phyloP scores from a whole-genome alignment of 805 yeast species.

The Crinitomyces ghanaensis region DNA sequence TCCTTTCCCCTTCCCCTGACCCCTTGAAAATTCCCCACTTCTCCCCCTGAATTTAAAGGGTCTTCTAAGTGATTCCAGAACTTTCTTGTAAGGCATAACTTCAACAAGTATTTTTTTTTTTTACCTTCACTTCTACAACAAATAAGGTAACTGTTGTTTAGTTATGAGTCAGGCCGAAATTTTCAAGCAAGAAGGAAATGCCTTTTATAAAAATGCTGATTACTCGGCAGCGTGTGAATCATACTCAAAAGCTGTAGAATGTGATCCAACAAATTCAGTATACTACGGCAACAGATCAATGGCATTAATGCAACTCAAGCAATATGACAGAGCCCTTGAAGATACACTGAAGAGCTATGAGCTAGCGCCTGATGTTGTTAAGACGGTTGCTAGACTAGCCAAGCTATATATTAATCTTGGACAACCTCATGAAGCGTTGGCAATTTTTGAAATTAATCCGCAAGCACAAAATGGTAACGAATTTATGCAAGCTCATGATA shows the following conservation, averaged over 20 bases:
- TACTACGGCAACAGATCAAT: slow-evolving; percentile 30
- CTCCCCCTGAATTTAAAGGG: too few species aligned
- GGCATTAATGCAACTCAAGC: slow-evolving; percentile 27
- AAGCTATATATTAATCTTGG: slow-evolving; percentile 27
- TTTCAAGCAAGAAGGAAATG: slow-evolving; percentile 29
- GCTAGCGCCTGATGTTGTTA: slow-evolving; percentile 24
- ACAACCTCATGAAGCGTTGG: slow-evolving; percentile 25
- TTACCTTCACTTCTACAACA: too few species aligned
- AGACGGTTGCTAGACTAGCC: slow-evolving; percentile 27
- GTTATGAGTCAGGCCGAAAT: slow-evolving; percentile 15
- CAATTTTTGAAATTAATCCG: slow-evolving; percentile 16
- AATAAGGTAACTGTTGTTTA: too few species aligned
- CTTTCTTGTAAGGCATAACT: too few species aligned
- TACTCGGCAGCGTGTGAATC: slow-evolving; percentile 22
- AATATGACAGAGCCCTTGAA: slow-evolving; percentile 24
- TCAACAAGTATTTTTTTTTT: too few species aligned
- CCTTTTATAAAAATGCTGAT: slow-evolving; percentile 26
- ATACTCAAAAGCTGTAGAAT: slow-evolving; percentile 27
- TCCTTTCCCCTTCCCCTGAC: too few species aligned
- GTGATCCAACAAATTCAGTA: slow-evolving; percentile 27
- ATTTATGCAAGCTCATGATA: slow-evolving; percentile 24
- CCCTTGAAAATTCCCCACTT: too few species aligned
- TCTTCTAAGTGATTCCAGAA: too few species aligned
- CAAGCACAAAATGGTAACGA: slow-evolving; percentile 15
- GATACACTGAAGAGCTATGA: slow-evolving; percentile 25